Base-by-base conservation (phyloP, 1,139 yeast species). In the Chernovozyma sophiae-reginae region DNA sequence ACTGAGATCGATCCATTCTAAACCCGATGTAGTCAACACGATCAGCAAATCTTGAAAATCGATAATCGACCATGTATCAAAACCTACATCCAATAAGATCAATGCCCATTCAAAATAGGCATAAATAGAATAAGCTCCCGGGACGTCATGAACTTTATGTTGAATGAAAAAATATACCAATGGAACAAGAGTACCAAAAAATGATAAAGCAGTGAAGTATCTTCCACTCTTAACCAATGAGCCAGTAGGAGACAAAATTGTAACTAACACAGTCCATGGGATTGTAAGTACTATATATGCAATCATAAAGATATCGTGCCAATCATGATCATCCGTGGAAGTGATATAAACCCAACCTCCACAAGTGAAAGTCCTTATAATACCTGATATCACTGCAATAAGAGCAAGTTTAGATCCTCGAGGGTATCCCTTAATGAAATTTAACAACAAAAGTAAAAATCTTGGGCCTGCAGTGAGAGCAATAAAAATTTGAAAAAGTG, bases 261-360 rank as follows among this genome's bases (percentile, higher is more conserved):
- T 77, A 24, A 82, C 75, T 34, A 80, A 63, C 13, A 81, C 60
- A 31, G 87, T 84, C 97, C 97, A 92, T 3, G 98, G 98, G 31
- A 90, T 69, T 2, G 97, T 90, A 49, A 92, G 71, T 1, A 89
- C 75, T 43, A 92, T 83, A 62, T 92, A 92, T 26, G 83, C 58
- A 46, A 92, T 87, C 98, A 92, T 92, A 58, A 90, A 90, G 36
- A 92, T 79, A 53, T 92, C 97, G 57, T 92, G 98, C 69, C 84
- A 82, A 61, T 90, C 96, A 53, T 90, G 98, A 56, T 92, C 96
- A 57, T 92, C 98, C 1, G 97, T 87, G 8, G 96, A 86, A 2
- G 98, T 92, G 46, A 92, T 84, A 55, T 92, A 92, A 13, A 94
- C 96, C 97, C 97, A 92, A 11, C 97, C 97, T 49, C 98, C 98